Evolutionary conservation across 441 rosid genomes (phyloP).

Genomic region (Gossypium gossypioides): DNA sequence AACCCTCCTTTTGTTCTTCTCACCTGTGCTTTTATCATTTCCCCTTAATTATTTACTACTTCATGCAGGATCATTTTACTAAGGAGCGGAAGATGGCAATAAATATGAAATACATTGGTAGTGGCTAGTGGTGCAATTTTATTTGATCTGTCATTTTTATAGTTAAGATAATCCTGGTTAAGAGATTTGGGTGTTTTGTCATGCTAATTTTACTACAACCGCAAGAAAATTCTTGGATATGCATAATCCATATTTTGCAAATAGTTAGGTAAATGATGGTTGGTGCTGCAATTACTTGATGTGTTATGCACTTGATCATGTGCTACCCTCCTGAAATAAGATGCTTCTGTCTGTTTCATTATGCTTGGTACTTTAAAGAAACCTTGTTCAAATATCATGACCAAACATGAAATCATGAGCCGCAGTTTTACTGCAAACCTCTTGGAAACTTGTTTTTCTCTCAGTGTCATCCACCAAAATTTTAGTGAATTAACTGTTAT

Average conservation of each 20-base stretch:
- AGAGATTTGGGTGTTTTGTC: background rate
- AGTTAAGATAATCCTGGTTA: background rate
- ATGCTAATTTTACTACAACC: background rate
- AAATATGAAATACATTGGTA: slow-evolving; percentile 93
- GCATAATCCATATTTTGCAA: background rate
- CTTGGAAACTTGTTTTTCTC: background rate
- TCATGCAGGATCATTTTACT: slow-evolving; percentile 59
- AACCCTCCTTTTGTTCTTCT: background rate
- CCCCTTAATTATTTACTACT: slow-evolving; percentile 5
- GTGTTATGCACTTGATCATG: background rate
- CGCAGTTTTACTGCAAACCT: background rate
- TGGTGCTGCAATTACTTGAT: background rate
- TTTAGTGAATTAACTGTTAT: background rate
- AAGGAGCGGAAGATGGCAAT: slow-evolving; percentile 51
- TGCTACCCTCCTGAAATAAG: background rate
- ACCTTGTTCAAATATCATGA: background rate
- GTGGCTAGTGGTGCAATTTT: background rate
- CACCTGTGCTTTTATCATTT: slow-evolving; percentile 1
- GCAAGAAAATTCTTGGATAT: background rate
- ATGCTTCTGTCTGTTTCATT: background rate
- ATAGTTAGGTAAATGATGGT: background rate
- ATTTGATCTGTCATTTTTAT: background rate
- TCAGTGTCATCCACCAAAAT: background rate
- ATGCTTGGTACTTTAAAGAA: background rate
- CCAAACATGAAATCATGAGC: background rate